A percentile compares a stretch with the other conserved stretches of the same genome.
Evolutionary conservation across 2,329 filamentous ascomycete genomes (phyloP).

Genomic region (Pseudocercospora crystallina): DNA sequence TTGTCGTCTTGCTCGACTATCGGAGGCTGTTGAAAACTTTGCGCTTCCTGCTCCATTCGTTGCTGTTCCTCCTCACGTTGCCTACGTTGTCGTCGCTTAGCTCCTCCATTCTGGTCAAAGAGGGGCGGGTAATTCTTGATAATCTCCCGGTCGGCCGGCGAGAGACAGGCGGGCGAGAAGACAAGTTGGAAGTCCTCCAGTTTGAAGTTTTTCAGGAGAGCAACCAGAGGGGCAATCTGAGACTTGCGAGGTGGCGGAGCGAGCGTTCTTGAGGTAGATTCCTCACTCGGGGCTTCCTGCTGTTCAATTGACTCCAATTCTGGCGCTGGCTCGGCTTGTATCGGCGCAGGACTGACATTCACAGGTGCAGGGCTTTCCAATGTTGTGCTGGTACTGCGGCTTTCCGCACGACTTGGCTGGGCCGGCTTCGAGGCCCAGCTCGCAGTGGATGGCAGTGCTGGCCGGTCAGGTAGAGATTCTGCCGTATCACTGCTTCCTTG

Average conservation of each 20-base stretch:
- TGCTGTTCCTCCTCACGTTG: conserved; percentile 61
- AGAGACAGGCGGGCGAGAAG: conserved; percentile 50
- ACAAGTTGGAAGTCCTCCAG: conserved; percentile 52
- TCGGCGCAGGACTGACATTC: conserved; percentile 21
- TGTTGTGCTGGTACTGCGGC: conserved; percentile 76
- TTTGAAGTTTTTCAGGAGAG: conserved; percentile 42
- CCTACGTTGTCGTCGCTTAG: conserved; percentile 71
- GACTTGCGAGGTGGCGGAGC: conserved; percentile 17
- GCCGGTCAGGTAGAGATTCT: conserved; percentile 61
- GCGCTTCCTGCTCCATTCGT: conserved; percentile 54
- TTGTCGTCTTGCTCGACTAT: conserved; percentile 66
- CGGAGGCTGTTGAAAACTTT: conserved; percentile 48
- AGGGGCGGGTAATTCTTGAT: conserved; percentile 68
- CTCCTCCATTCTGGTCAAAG: conserved; percentile 79
- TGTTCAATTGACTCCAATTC: conserved; percentile 11
- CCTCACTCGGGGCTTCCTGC: neutral
- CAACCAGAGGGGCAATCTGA: conserved; percentile 32
- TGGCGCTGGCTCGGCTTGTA: conserved; percentile 6
- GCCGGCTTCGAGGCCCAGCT: conserved; percentile 81
- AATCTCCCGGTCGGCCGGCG: conserved; percentile 51
- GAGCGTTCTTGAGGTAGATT: neutral
- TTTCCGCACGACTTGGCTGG: conserved; percentile 68
- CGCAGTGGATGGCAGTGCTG: conserved; percentile 88
- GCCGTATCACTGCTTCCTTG: conserved; percentile 44
- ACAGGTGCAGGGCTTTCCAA: conserved; percentile 72